Evolutionary conservation across 768 basidiomycete species (phyloP).

Genomic region (Chalciporus sphaerocephalus): DNA sequence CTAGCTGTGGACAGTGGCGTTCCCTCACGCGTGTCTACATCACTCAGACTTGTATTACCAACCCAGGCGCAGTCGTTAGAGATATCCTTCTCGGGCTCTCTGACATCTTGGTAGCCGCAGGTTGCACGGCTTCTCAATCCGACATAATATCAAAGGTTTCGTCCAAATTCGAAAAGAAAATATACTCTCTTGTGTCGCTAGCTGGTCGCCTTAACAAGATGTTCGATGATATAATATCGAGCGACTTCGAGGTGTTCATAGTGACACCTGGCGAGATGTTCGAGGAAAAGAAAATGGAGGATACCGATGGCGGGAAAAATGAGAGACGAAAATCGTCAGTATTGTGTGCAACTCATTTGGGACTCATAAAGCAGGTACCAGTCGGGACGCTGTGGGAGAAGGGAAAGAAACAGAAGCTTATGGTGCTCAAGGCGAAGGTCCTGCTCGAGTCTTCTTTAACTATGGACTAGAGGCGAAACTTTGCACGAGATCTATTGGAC

Average conservation of each 20-base stretch:
- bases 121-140: conserved; percentile 4
- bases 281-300: conserved; percentile 5
- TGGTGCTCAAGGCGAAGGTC: conserved; percentile 8
- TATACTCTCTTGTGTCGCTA: conserved; percentile 7
- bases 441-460: conserved; percentile 6
- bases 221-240: conserved; percentile 10
- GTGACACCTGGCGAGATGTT: conserved; percentile 7
- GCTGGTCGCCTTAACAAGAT: conserved; percentile 9
- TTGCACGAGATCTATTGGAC: not conserved
- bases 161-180: conserved; percentile 3
- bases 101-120: conserved; percentile 6
- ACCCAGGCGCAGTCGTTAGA: conserved; percentile 1
- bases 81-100: conserved; percentile 2
- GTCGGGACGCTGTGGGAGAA: conserved; percentile 8
- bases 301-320: not conserved
- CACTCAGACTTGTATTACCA: not conserved
- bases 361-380: conserved; percentile 7
- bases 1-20: conserved; percentile 13
- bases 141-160: not conserved
- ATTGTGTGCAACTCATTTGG: conserved; percentile 8
- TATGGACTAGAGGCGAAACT: not conserved
- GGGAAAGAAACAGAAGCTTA: conserved; percentile 3
- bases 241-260: conserved; percentile 11
- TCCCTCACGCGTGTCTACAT: conserved; percentile 4
- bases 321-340: not conserved